Base-by-base conservation (phyloP, 2,329 filamentous ascomycete genomes). In the Pseudogymnoascus sp. region DNA sequence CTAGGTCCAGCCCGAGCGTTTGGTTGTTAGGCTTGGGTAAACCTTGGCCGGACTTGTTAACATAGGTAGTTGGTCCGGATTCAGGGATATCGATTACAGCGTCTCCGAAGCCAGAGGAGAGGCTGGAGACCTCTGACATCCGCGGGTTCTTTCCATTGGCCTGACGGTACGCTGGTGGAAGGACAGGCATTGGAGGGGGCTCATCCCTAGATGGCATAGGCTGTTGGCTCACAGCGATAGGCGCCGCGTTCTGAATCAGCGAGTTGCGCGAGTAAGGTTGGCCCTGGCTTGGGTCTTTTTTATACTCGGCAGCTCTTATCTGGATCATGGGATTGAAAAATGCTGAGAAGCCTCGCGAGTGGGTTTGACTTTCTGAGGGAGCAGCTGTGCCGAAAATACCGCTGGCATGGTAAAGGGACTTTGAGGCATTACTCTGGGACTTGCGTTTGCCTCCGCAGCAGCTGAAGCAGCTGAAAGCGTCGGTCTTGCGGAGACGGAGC, bases 61-160 rank as follows among this genome's bases (percentile, higher is more conserved):
- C 64, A 16, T 60, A 67, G 29, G 61, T 63, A 29, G 34, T 62
- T 12, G 65, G 63, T 23, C 57, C 29, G 73, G 74, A 5, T 16
- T 61, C 62, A 10, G 77, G 77, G 26, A 82, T 72, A 34, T 83
- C 78, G 29, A 86, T 83, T 51, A 86, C 82, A 23, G 80, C 83
- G 68, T 87, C 84, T 16, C 85, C 85, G 66, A 87, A 87, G 5
- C 84, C 85, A 0, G 85, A 87, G 0, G 85, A 87, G 3, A 87
- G 75, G 0, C 84, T 87, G 0, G 85, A 86, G 34, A 85, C 69
- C 59, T 80, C 79, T 18, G 51, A 57, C 29, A 34, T 18, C 51
- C 51, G 51, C 29, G 18, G 29, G 16, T 11, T 18, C 10, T 57
- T 57, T 12, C 29, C 51, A 14, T 57, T 57, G n/a, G 7, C 51